phyloP scores from a whole-genome alignment of 2,329 filamentous ascomycete genomes.

The Fulvia fulva region DNA sequence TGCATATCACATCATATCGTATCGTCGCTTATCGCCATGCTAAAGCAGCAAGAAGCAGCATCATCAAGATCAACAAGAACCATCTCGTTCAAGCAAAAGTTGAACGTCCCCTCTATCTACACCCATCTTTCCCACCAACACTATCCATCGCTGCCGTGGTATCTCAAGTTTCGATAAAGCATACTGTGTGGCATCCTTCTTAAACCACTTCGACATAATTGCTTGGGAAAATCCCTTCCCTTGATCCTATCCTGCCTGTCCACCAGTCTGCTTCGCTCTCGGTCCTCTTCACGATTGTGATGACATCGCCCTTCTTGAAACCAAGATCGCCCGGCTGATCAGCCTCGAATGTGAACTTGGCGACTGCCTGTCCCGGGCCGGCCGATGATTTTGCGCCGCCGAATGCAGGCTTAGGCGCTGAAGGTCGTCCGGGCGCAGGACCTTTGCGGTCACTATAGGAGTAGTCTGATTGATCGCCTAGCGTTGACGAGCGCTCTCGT shows the following conservation, averaged over 20 bases:
- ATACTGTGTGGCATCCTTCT: not conserved
- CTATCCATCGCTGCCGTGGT: not conserved
- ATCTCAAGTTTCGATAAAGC: not conserved
- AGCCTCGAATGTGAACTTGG: slow-evolving; percentile 89
- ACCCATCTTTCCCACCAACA: not conserved
- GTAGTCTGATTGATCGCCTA: slow-evolving; percentile 47
- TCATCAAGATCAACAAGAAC: not conserved
- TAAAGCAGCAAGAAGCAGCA: not conserved
- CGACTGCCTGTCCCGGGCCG: slow-evolving; percentile 20
- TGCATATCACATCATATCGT: not conserved
- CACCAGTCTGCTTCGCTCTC: slow-evolving; percentile 96
- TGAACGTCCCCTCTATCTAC: not conserved
- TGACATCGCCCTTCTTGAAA: slow-evolving; percentile 96
- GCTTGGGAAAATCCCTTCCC: slow-evolving; percentile 77
- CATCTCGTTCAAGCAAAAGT: not conserved
- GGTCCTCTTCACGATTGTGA: slow-evolving; percentile 90
- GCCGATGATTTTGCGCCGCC: slow-evolving; percentile 41
- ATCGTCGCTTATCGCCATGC: not conserved
- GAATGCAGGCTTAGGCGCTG: slow-evolving; percentile 87
- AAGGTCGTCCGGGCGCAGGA: slow-evolving; percentile 68
- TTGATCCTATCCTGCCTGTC: slow-evolving; percentile 83
- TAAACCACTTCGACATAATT: slow-evolving; percentile 33
- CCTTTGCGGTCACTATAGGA: slow-evolving; percentile 50
- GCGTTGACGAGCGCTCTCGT: slow-evolving; percentile 36
- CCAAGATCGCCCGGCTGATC: slow-evolving; percentile 88